Evolutionary conservation across 257 asterid genomes (phyloP), one percentile per base, ranked within the genome.

Genomic region (Plantago major): DNA sequence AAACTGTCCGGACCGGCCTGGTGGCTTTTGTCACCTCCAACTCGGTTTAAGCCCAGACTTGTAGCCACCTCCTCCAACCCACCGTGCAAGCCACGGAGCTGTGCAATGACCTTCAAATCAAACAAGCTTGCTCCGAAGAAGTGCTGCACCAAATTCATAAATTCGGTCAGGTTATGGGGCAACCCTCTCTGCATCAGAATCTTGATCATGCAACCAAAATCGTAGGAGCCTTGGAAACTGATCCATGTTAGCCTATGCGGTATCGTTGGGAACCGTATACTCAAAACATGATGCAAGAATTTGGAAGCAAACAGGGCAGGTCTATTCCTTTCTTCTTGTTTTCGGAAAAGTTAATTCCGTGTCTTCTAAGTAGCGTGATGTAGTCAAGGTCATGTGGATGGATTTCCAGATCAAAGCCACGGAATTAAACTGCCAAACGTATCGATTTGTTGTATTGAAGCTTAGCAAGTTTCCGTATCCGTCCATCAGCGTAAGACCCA

Each of bases 351-450:
- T 72, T 55, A 0, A 75, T 66, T 0, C 78, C 75, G 4, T 68
- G 78, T 0, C 6, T 2, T 42, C 11, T 54, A 15, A 69, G 52
- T 6, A 68, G 38, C 1, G 18, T 10, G 2, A 81, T 55, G 3
- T 84, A 67, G 0, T 28, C 55, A 0, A 45, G 68, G 18, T 75
- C 63, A 3, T 67, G 71, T 6, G 19, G 64, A 40, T 81, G 71
- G 1, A n/a, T 18, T 0, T 52, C 52, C 3, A 10, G 46, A 16
- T 81, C 79, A 16, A 81, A 81, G 4, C 57, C 83, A 0, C 55
- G 11, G 11, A 77, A 7, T 77, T 80, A 51, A 80, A 77, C 15
- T 80, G 75, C 83, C 81, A 79, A 0, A 67, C 46, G 45, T 26
- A 57, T 2, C 13, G 47, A 3, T 2, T 43, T 2, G 9, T 3